Conservation (phyloP, 148 eudicot genomes). For the Cornus florida region DNA sequence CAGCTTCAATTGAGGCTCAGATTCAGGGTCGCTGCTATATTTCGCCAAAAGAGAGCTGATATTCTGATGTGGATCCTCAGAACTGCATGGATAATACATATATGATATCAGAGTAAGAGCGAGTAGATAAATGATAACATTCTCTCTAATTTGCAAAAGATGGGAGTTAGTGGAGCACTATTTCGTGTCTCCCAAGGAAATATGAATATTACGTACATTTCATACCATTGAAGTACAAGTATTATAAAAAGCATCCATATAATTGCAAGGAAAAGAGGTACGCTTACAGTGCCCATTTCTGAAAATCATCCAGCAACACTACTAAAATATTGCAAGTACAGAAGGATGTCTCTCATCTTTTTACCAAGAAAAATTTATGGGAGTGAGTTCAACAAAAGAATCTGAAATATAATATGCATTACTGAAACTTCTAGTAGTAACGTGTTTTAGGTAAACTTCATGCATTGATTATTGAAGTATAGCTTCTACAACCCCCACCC, state of each 20-base stretch:
- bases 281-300: no score
- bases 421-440: no score
- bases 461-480: background rate
- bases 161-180: background rate
- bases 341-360: no score
- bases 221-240: background rate
- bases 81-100: conserved; percentile 34
- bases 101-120: background rate
- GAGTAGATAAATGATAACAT: background rate
- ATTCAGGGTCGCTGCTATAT: conserved; percentile 61
- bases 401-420: no score
- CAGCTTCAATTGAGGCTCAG: conserved; percentile 63
- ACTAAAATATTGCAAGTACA: no score
- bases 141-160: background rate
- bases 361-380: no score
- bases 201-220: background rate
- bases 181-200: no score
- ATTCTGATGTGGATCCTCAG: conserved; percentile 69
- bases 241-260: no score
- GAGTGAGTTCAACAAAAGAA: no score
- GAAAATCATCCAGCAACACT: no score
- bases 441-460: background rate
- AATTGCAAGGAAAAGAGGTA: no score
- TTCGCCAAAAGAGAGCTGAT: conserved; percentile 45
- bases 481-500: background rate